Percentiles rank a stretch among this genome's conserved stretches.
Evolutionary conservation across 805 yeast species (phyloP).

Genomic region (Candida yuanshanica): DNA sequence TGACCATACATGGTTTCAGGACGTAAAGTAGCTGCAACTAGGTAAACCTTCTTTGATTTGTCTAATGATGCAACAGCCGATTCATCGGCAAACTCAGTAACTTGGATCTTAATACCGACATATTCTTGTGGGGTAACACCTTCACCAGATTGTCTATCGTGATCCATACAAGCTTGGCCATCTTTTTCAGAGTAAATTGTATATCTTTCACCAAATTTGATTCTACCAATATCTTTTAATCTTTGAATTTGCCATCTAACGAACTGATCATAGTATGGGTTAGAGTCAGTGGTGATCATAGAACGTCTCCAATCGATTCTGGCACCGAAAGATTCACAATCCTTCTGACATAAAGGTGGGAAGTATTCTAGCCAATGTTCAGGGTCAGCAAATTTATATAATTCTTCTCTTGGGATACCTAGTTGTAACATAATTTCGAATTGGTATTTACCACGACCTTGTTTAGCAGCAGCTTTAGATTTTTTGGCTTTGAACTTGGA

Average conservation of each 20-base stretch:
- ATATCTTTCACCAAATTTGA: slow-evolving; percentile 97
- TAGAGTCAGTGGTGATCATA: slow-evolving; percentile 89
- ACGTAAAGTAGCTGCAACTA: slow-evolving; percentile 95
- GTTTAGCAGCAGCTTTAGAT: slow-evolving; percentile 89
- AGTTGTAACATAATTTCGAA: slow-evolving; percentile 93
- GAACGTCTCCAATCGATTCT: slow-evolving; percentile 99
- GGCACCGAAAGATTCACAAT: slow-evolving; percentile 80
- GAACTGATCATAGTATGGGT: slow-evolving; percentile 92
- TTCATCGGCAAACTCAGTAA: slow-evolving; percentile 47
- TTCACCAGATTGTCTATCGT: slow-evolving; percentile 95
- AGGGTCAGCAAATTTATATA: slow-evolving; percentile 87
- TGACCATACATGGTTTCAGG: slow-evolving; percentile 99
- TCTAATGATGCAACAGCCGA: slow-evolving; percentile 35
- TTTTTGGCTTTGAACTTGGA: slow-evolving; percentile 91
- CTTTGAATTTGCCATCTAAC: slow-evolving; percentile 94
- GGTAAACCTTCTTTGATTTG: slow-evolving; percentile 57
- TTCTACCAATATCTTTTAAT: slow-evolving; percentile 79
- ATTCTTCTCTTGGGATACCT: slow-evolving; percentile 81
- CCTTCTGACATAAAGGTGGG: slow-evolving; percentile 83
- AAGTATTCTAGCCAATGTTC: slow-evolving; percentile 83
- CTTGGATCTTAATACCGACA: slow-evolving; percentile 83
- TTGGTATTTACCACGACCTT: slow-evolving; percentile 92
- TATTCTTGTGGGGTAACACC: slow-evolving; percentile 97
- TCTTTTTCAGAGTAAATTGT: slow-evolving; percentile 96
- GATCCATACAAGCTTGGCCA: slow-evolving; percentile 99